phyloP scores from a whole-genome alignment of 2,329 filamentous ascomycete species.

The Colletotrichum euphorbiae region DNA sequence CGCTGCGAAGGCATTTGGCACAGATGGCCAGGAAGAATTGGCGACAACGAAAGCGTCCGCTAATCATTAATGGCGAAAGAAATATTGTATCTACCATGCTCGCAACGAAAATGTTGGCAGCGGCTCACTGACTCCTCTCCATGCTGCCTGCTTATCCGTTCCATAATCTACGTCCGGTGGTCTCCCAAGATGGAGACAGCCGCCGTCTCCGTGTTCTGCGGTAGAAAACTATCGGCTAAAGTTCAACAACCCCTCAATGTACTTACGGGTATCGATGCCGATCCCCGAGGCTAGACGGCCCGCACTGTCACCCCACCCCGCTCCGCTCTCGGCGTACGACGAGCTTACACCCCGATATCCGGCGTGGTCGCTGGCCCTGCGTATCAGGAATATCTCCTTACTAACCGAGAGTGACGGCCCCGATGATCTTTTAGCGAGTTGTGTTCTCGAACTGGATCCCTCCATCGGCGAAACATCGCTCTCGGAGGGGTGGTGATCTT shows the following conservation, averaged over 20 bases:
- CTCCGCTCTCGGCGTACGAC: slow-evolving; percentile 51
- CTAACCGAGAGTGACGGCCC: slow-evolving; percentile 43
- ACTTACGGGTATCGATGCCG: slow-evolving; percentile 79
- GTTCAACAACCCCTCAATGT: slow-evolving; percentile 78
- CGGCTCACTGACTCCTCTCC: background rate
- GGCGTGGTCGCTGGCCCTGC: slow-evolving; percentile 68
- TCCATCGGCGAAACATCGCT: slow-evolving; percentile 17
- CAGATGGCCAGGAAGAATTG: too few relatives aligned
- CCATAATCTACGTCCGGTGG: background rate
- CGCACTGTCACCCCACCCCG: slow-evolving; percentile 65
- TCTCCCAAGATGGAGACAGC: too few relatives aligned
- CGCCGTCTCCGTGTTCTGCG: too few relatives aligned
- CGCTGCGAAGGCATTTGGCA: too few relatives aligned
- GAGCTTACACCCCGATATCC: slow-evolving; percentile 51
- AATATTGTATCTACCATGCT: background rate
- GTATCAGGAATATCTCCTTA: slow-evolving; percentile 73
- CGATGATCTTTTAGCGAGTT: background rate
- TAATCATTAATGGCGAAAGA: background rate
- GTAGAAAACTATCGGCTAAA: slow-evolving; percentile 58
- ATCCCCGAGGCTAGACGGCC: slow-evolving; percentile 77
- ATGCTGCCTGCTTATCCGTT: background rate
- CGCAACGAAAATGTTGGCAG: background rate
- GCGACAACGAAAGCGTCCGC: too few relatives aligned
- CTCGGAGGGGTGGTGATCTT: background rate
- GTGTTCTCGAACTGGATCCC: slow-evolving; percentile 14